Evolutionary conservation across 768 basidiomycete species (phyloP).

Genomic region (Holtermannia corniformis): DNA sequence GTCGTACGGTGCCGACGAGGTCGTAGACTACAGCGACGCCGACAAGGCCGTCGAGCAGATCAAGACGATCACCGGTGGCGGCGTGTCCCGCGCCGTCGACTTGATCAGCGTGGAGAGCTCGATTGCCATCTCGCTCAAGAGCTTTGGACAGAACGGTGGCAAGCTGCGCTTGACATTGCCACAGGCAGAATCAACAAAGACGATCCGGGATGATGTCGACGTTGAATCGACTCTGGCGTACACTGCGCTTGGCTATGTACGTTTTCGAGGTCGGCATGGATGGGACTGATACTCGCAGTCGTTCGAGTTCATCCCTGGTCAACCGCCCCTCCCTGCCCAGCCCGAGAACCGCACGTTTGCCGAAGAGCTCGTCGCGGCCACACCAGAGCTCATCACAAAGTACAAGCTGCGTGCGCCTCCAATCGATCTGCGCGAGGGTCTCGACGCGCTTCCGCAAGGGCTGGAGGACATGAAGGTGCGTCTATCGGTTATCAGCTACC

Average conservation of each 20-base stretch:
- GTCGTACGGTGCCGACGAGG: constrained; percentile 42
- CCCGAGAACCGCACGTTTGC: constrained; percentile 18
- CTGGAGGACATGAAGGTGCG: constrained; percentile 17
- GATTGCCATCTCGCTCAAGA: constrained; percentile 14
- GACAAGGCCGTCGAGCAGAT: constrained; percentile 22
- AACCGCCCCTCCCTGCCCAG: constrained; percentile 11
- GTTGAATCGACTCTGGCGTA: constrained; percentile 22
- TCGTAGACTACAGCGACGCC: constrained; percentile 44
- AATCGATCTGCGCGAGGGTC: constrained; percentile 26
- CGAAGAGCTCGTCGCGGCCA: constrained; percentile 5
- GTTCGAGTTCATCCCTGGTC: constrained; percentile 22
- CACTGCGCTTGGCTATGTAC: constrained; percentile 21
- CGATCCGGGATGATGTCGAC: constrained; percentile 14
- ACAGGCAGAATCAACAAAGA: constrained; percentile 11
- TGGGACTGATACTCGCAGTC: constrained; percentile 12
- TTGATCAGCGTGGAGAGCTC: constrained; percentile 20
- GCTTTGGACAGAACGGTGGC: constrained; percentile 15
- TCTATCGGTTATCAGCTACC: background rate
- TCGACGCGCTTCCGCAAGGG: constrained; percentile 27
- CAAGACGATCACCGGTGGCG: constrained; percentile 21
- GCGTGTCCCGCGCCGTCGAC: constrained; percentile 20
- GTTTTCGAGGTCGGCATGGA: background rate
- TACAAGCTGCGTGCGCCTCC: constrained; percentile 28
- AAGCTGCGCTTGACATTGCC: constrained; percentile 16
- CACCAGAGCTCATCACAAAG: constrained; percentile 16